Percentiles rank a stretch among this genome's conserved stretches.
Conservation (phyloP, 495 filamentous ascomycete genomes). For the Hypoxylon intermedium region DNA sequence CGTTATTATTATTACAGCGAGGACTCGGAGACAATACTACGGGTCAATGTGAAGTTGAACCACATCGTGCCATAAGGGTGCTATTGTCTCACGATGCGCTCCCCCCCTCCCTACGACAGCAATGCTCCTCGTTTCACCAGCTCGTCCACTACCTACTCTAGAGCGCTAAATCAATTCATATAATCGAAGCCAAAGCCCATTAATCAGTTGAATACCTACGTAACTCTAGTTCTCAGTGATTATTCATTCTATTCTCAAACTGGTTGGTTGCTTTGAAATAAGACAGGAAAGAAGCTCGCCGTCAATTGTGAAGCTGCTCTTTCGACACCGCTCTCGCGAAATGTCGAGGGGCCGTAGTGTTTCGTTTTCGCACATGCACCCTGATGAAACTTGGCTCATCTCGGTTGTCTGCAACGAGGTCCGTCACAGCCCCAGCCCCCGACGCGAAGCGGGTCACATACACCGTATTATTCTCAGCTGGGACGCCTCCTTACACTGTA, state of each 20-base stretch:
- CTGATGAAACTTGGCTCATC: slow-evolving; percentile 32
- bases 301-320: background rate
- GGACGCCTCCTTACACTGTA: slow-evolving; percentile 12
- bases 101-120: slow-evolving; percentile 21
- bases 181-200: background rate
- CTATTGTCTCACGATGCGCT: slow-evolving; percentile 23
- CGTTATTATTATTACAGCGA: background rate
- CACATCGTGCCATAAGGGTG: slow-evolving; percentile 23
- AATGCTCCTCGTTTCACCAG: slow-evolving; percentile 10
- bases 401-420: slow-evolving; percentile 16
- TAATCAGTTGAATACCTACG: background rate
- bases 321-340: background rate
- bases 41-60: slow-evolving; percentile 2
- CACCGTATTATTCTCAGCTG: slow-evolving; percentile 10
- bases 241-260: too few species aligned
- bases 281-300: background rate
- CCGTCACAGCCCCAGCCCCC: slow-evolving; percentile 15
- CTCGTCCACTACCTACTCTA: background rate
- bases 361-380: slow-evolving; percentile 14
- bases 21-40: background rate
- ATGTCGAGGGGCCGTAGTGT: slow-evolving; percentile 6
- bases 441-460: background rate
- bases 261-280: background rate
- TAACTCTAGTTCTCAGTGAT: background rate
- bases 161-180: too few species aligned